Conservation (phyloP, 345 rosid species). For the Nephelium lappaceum region DNA sequence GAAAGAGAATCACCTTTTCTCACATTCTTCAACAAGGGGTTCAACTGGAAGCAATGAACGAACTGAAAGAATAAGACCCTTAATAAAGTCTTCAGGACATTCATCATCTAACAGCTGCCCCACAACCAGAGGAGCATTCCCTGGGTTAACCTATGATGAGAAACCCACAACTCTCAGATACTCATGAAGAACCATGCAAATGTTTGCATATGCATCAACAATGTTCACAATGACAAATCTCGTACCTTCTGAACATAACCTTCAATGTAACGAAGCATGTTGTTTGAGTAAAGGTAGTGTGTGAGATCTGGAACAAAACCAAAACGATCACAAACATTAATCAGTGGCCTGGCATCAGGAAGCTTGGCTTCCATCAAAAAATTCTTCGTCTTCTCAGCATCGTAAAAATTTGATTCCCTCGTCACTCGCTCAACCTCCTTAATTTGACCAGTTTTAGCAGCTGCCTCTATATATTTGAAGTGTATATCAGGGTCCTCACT, state of each 20-base stretch:
- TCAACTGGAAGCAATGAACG: constrained; percentile 86
- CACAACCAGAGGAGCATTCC: constrained; percentile 95
- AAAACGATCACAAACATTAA: constrained; percentile 98
- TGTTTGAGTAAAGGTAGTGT: constrained; percentile 90
- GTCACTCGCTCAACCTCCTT: constrained; percentile 99
- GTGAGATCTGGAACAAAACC: constrained; percentile 97
- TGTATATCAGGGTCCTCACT: constrained; percentile 99
- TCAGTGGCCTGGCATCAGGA: constrained; percentile 98
- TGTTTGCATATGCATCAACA: neutral
- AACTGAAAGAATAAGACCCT: constrained; percentile 95
- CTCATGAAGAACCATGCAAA: neutral
- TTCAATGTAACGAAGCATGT: constrained; percentile 97
- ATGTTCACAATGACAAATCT: constrained; percentile 5
- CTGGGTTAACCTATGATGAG: constrained; percentile 85
- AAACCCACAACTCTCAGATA: constrained; percentile 18
- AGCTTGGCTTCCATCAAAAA: constrained; percentile 99
- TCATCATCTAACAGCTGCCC: constrained; percentile 94
- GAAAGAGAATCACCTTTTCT: constrained; percentile 60
- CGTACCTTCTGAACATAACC: constrained; percentile 99
- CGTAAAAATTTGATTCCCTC: constrained; percentile 94
- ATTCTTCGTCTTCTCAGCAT: constrained; percentile 95
- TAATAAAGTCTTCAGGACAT: constrained; percentile 97
- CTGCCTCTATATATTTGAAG: constrained; percentile 98
- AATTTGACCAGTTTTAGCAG: constrained; percentile 93
- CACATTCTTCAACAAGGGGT: constrained; percentile 85